These are phyloP conservation scores for Zymoseptoria passerinii DNA, from an alignment of 2,329 filamentous ascomycete species.

Conservation along the genomic window DNA sequence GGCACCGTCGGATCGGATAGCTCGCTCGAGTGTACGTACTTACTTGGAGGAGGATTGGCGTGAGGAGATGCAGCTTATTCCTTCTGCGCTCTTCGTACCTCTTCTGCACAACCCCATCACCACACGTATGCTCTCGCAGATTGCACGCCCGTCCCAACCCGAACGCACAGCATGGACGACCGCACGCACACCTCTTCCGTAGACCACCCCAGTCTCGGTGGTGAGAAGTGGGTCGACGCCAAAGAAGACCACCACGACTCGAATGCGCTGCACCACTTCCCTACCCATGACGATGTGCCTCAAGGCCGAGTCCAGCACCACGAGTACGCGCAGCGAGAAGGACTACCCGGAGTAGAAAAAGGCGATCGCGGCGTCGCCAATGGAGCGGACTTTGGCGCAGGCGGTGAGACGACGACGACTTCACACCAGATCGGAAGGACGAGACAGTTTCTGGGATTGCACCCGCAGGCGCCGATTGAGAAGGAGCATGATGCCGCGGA, in stretches of 20 bases:
- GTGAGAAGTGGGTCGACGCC: neutral
- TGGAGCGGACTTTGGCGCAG: neutral
- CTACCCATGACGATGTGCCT: neutral
- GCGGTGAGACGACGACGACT: neutral
- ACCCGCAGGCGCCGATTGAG: slow-evolving; percentile 34
- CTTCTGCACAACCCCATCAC: neutral
- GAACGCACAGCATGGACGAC: neutral
- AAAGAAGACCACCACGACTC: neutral
- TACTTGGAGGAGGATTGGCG: neutral
- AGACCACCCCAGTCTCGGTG: neutral
- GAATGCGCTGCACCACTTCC: neutral
- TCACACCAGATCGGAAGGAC: neutral
- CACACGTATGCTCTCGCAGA: neutral
- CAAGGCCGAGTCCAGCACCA: neutral
- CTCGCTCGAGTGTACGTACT: neutral
- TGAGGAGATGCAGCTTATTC: neutral
- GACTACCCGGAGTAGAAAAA: neutral
- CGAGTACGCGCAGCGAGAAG: neutral
- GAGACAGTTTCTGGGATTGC: slow-evolving; percentile 26
- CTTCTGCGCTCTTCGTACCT: neutral
- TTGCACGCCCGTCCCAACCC: neutral
- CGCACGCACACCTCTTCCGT: neutral
- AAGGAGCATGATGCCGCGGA: slow-evolving; percentile 34
- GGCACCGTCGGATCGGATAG: neutral
- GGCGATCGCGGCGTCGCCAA: neutral